These are phyloP conservation scores for Ophiocordyceps unilateralis DNA, from an alignment of 2,329 filamentous ascomycete genomes.

Conservation along the genomic window DNA sequence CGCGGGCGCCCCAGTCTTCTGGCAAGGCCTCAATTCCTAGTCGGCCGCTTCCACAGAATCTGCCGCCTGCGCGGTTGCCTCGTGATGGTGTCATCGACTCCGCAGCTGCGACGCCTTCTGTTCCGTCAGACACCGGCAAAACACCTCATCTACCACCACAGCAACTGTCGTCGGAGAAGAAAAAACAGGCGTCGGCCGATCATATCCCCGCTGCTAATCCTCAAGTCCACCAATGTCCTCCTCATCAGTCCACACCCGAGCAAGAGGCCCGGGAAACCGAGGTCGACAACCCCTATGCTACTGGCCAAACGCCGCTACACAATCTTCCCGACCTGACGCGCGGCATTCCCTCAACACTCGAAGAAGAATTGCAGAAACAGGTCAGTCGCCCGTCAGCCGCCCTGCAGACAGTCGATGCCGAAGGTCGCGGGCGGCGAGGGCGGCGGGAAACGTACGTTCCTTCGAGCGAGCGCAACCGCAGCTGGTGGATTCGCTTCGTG, in stretches of 20 bases:
- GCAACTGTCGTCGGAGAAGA: neutral
- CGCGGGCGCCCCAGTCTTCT: neutral
- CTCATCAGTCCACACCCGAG: slow-evolving; percentile 7
- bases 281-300: slow-evolving; percentile 12
- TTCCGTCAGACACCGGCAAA: neutral
- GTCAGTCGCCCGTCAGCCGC: slow-evolving; percentile 15
- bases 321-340: slow-evolving; percentile 83
- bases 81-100: too few relatives aligned
- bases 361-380: slow-evolving; percentile 46
- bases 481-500: slow-evolving; percentile 57
- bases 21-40: neutral
- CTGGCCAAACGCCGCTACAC: slow-evolving; percentile 32
- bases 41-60: too few relatives aligned
- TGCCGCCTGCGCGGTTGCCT: too few relatives aligned
- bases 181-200: neutral
- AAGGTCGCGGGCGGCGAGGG: slow-evolving; percentile 21
- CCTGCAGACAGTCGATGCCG: slow-evolving; percentile 19
- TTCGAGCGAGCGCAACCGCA: slow-evolving; percentile 69
- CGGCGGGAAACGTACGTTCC: slow-evolving; percentile 65
- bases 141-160: neutral
- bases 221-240: neutral
- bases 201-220: neutral
- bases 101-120: too few relatives aligned
- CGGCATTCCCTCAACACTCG: slow-evolving; percentile 82
- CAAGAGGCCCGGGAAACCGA: neutral